These are phyloP conservation scores for Colletotrichum sp. DNA, from an alignment of 2,329 filamentous ascomycete genomes.

Conservation along the genomic window DNA sequence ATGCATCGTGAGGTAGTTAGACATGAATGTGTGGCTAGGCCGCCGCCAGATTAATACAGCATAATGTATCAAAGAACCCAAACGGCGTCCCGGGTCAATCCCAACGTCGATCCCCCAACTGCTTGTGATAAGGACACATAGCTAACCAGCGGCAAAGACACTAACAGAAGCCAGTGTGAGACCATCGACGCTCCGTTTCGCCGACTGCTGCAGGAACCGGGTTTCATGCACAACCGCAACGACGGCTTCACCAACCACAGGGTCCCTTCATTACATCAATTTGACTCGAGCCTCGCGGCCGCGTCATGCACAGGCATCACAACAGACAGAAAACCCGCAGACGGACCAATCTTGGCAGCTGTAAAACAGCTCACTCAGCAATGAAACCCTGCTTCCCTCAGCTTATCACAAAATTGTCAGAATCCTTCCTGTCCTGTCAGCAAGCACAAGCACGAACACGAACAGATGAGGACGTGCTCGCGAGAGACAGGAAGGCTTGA, in stretches of 20 bases:
- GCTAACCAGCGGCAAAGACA: background rate
- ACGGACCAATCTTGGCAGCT: background rate
- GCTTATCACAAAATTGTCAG: background rate
- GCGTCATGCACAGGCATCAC: background rate
- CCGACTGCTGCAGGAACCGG: slow-evolving; percentile 18
- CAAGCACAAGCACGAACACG: background rate
- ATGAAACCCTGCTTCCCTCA: background rate
- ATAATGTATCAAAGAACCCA: background rate
- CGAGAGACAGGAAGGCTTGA: background rate
- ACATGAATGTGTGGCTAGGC: background rate
- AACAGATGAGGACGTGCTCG: background rate
- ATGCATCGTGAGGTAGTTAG: background rate
- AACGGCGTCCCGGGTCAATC: background rate
- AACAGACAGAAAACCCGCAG: background rate
- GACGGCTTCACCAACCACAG: background rate
- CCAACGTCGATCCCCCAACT: background rate
- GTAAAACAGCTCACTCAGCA: background rate
- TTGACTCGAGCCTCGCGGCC: slow-evolving; percentile 1
- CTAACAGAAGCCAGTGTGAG: slow-evolving; percentile 1
- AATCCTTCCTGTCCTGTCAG: background rate
- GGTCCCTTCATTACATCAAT: background rate
- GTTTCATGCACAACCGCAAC: slow-evolving; percentile 6
- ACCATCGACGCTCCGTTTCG: background rate
- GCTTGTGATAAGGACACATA: background rate
- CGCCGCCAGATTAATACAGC: background rate